Base-by-base conservation (phyloP, 768 basidiomycete species). In the Guyanaporus albipodus region DNA sequence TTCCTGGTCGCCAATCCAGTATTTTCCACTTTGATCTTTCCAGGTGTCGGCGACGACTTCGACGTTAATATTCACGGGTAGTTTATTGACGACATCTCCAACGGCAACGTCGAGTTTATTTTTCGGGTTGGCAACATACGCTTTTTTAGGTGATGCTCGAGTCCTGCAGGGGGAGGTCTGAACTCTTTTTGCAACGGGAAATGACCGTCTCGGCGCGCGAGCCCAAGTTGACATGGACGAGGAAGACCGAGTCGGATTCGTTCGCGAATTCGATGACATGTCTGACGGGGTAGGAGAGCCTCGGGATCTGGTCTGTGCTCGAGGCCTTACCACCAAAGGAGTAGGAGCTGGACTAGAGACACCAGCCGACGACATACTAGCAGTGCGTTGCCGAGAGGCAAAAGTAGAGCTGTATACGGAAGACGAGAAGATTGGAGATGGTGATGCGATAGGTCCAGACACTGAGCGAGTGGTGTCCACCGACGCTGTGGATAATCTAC, bases 1-100 rank as follows among this genome's bases (percentile, higher is more conserved):
- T 42, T 94, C 90, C 55, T 90, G 82, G 54, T 91, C 85, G 12
- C 94, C 94, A 55, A 95, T 96, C 92, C 91, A 95, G 60, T 94
- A 93, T 60, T 93, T 92, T 17, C 92, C 92, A 51, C 91, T 92
- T 67, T 89, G 83, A 62, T 94, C 92, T 62, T 83, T 83, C 91
- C 91, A 95, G 7, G 83, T 85, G 41, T 90, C 87, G 6, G 80
- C 77, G 6, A 88, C 85, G 12, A 87, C 81, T 65, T 89, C 83
- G 26, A 92, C 71, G 49, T 85, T 89, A 67, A 91, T 90, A 45
- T 84, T 81, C 21, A 92, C 84, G 15, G 87, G 83, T 17, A 97
- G 78, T 53, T 82, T 82, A 67, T 96, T 96, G 53, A 97, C 81
- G 40, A 97, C 87, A 56, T 87, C 84, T 17, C 91, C 93, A 39